phyloP scores from a whole-genome alignment of 495 filamentous ascomycete genomes.

The Talaromyces nanjingensis region DNA sequence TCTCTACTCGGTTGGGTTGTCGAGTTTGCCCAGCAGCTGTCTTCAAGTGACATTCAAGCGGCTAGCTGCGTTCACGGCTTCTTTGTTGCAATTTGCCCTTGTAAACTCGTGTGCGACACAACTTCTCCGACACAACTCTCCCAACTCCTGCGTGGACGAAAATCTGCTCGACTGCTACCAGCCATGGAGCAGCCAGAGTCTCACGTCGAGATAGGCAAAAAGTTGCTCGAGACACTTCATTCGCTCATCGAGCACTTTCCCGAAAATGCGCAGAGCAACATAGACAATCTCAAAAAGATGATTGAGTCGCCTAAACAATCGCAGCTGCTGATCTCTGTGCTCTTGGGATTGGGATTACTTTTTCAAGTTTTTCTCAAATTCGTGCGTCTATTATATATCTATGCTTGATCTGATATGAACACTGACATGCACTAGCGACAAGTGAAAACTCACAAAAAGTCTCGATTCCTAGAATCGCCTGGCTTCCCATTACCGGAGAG shows the following conservation, averaged over 20 bases:
- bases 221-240: not conserved
- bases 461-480: conserved; percentile 9
- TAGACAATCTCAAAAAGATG: not conserved
- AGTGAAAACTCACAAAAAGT: not conserved
- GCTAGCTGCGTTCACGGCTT: not conserved
- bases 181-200: conserved; percentile 1
- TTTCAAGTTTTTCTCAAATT: conserved; percentile 1
- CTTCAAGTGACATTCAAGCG: not conserved
- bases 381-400: not conserved
- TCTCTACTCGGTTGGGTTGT: not conserved
- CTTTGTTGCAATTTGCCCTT: not conserved
- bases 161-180: not conserved
- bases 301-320: not conserved
- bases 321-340: not conserved
- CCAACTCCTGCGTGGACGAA: not conserved
- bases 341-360: not conserved
- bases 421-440: not conserved
- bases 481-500: conserved; percentile 40
- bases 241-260: not conserved
- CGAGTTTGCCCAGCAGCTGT: not conserved
- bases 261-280: not conserved
- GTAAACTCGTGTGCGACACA: not conserved
- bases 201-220: not conserved
- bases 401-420: not conserved
- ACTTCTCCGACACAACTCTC: not conserved